Evolutionary conservation across 2,329 filamentous ascomycete genomes (phyloP).

Genomic region (Teratosphaeria pseudoeucalypti): DNA sequence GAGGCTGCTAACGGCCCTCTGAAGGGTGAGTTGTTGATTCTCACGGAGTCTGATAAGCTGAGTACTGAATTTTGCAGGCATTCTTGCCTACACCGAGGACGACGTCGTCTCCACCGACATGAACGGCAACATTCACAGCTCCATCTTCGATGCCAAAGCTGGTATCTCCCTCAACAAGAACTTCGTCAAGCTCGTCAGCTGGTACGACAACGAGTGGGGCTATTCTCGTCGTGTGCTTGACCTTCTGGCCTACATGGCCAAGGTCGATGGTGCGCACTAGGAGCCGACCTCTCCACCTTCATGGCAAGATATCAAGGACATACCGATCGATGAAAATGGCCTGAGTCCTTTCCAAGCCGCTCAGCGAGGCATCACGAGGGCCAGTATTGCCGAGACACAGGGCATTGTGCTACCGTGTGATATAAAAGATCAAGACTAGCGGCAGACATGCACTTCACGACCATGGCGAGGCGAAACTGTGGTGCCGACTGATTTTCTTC

Average conservation of each 20-base stretch:
- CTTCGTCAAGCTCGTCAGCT: conserved; percentile 97
- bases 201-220: conserved; percentile 89
- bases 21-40: conserved; percentile 51
- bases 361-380: background rate
- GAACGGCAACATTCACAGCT: conserved; percentile 85
- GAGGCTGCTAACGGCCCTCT: conserved; percentile 70
- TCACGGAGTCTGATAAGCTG: background rate
- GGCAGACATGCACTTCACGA: background rate
- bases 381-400: background rate
- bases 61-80: conserved; percentile 42
- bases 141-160: conserved; percentile 98
- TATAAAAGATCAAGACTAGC: background rate
- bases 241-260: conserved; percentile 35
- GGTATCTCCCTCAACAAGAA: conserved; percentile 97
- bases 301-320: background rate
- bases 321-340: background rate
- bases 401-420: background rate
- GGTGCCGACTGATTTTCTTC: background rate
- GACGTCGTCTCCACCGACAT: conserved; percentile 90
- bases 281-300: background rate
- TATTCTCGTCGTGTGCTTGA: conserved; percentile 73
- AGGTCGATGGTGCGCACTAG: conserved; percentile 25
- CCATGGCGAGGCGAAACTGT: background rate
- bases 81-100: conserved; percentile 93
- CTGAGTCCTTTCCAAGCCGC: background rate